Conservation (phyloP, 371 early-diverging fungal species). For the Phascolomyces articulosus region DNA sequence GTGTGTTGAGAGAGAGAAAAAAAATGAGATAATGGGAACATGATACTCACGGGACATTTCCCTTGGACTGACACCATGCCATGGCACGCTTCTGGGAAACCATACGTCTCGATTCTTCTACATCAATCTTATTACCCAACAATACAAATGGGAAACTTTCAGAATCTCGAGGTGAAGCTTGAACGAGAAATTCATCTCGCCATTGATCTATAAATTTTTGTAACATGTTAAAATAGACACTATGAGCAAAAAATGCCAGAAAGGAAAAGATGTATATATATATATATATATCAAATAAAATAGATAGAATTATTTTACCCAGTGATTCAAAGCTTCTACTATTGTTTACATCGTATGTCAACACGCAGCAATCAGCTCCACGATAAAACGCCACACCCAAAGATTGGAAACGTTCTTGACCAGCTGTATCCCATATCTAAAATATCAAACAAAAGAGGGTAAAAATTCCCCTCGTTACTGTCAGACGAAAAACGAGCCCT, state of each 20-base stretch:
- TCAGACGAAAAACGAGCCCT: too few relatives aligned
- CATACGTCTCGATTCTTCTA: constrained; percentile 92
- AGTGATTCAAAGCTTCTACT: constrained; percentile 93
- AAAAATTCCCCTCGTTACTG: constrained; percentile 87
- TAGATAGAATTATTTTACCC: constrained; percentile 49
- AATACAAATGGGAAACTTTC: constrained; percentile 98
- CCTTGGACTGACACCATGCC: constrained; percentile 96
- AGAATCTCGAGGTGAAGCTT: constrained; percentile 92
- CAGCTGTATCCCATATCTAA: constrained; percentile 94
- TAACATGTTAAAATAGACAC: too few relatives aligned
- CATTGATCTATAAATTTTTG: constrained; percentile 62
- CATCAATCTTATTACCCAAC: constrained; percentile 98
- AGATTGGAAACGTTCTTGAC: constrained; percentile 97
- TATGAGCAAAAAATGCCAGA: neutral
- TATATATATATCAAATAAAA: neutral
- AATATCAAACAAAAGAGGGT: constrained; percentile 1
- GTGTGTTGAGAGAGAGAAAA: neutral
- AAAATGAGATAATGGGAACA: neutral
- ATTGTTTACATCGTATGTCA: constrained; percentile 97
- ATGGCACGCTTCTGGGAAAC: constrained; percentile 93
- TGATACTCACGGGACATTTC: constrained; percentile 80
- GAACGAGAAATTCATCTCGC: constrained; percentile 97
- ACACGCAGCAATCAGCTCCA: constrained; percentile 99
- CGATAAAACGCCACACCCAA: constrained; percentile 98
- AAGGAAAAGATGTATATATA: too few relatives aligned